Evolutionary conservation across 2,329 filamentous ascomycete genomes (phyloP).

Genomic region (Diaporthe nobilis): DNA sequence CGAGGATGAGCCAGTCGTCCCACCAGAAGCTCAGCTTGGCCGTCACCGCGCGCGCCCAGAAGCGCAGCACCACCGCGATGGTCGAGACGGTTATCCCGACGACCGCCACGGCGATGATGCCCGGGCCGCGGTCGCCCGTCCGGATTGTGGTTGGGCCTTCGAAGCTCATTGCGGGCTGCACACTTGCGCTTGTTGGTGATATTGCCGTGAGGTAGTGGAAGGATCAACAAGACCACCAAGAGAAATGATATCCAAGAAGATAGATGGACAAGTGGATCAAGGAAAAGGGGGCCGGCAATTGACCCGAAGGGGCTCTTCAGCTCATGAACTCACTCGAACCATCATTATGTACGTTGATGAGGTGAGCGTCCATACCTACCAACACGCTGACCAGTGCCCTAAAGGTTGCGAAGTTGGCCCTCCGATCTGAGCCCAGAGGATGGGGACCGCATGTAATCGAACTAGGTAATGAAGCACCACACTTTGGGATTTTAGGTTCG

Average conservation of each 20-base stretch:
- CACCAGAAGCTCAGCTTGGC: too few relatives aligned
- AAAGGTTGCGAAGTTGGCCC: not conserved
- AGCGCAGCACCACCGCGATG: too few relatives aligned
- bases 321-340: not conserved
- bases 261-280: not conserved
- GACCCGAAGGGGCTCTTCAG: not conserved
- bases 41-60: too few relatives aligned
- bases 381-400: not conserved
- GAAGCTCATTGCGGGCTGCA: not conserved
- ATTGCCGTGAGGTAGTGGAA: not conserved
- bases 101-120: too few relatives aligned
- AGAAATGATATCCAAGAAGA: not conserved
- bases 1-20: too few relatives aligned
- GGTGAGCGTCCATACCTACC: not conserved
- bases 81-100: too few relatives aligned
- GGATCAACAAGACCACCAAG: not conserved
- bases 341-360: not conserved
- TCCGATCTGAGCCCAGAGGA: not conserved
- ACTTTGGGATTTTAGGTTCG: too few relatives aligned
- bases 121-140: too few relatives aligned
- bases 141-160: too few relatives aligned
- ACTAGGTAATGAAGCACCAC: not conserved
- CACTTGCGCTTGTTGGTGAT: not conserved
- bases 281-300: not conserved
- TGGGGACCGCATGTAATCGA: not conserved